Percentiles rank a stretch among this genome's conserved stretches.
These are phyloP conservation scores for Edaphochlamys debaryana DNA, from an alignment of 139 green algal species.

Conservation along the genomic window DNA sequence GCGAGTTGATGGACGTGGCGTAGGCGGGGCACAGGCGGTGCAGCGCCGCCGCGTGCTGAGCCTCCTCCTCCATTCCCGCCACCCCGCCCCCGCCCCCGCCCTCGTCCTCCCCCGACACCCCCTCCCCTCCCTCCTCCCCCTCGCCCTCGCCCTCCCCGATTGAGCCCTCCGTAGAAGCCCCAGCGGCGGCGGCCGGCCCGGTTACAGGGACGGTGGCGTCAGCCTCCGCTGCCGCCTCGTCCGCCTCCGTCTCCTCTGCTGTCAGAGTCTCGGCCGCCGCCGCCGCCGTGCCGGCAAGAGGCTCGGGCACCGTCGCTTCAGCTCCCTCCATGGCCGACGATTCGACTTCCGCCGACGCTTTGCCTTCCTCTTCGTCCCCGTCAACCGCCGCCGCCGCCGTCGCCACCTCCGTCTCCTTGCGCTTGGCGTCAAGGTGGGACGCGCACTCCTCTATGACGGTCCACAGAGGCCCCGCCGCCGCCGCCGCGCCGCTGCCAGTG, in stretches of 20 bases:
- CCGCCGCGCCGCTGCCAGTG: not conserved
- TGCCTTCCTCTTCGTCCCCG: not conserved
- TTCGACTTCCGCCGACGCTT: not conserved
- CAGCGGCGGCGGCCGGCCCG: no score
- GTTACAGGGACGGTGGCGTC: no score
- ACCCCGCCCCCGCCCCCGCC: not conserved
- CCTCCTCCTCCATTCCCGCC: conserved; percentile 13
- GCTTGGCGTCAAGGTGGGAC: not conserved
- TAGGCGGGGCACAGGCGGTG: conserved; percentile 83
- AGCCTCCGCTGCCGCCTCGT: no score
- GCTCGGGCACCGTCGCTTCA: not conserved
- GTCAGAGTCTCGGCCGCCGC: no score
- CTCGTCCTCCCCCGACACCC: not conserved
- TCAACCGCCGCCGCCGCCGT: not conserved
- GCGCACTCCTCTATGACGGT: conserved; percentile 1
- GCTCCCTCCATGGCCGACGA: not conserved
- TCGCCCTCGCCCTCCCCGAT: no score
- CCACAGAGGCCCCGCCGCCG: not conserved
- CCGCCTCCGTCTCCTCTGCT: not conserved
- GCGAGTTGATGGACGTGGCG: conserved; percentile 90
- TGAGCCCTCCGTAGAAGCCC: no score
- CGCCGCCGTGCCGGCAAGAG: no score
- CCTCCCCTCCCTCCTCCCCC: not conserved
- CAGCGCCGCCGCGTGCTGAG: conserved; percentile 5
- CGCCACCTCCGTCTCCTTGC: not conserved